Conservation (phyloP, 2,329 filamentous ascomycete genomes). For the Rhinocladiella similis region DNA sequence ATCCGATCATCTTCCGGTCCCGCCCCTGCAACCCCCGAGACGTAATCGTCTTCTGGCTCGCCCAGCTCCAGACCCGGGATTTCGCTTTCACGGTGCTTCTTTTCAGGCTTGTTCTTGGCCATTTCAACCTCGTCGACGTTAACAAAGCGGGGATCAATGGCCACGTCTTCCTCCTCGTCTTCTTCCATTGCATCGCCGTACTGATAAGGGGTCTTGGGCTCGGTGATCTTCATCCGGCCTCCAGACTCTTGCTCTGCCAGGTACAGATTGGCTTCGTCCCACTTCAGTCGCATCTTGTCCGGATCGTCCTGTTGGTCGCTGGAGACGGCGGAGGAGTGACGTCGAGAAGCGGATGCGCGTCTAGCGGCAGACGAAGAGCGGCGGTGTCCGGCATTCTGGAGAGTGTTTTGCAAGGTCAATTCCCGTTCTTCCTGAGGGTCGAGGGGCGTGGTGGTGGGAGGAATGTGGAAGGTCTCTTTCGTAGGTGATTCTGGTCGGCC, state of each 20-base stretch:
- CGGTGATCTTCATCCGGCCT: slow-evolving; percentile 96
- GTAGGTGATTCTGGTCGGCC: slow-evolving; percentile 35
- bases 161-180: slow-evolving; percentile 60
- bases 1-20: slow-evolving; percentile 46
- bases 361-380: slow-evolving; percentile 75
- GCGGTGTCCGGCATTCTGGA: slow-evolving; percentile 87
- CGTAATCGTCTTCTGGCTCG: slow-evolving; percentile 78
- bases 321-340: slow-evolving; percentile 60
- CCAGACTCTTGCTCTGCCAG: slow-evolving; percentile 94
- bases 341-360: slow-evolving; percentile 65
- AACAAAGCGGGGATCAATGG: slow-evolving; percentile 31
- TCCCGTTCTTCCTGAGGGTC: slow-evolving; percentile 70
- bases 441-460: slow-evolving; percentile 43
- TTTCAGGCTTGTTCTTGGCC: slow-evolving; percentile 44
- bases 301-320: slow-evolving; percentile 56
- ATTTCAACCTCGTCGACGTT: slow-evolving; percentile 63
- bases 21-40: slow-evolving; percentile 47
- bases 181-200: slow-evolving; percentile 87
- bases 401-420: slow-evolving; percentile 88
- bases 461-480: slow-evolving; percentile 33
- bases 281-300: slow-evolving; percentile 78
- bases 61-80: slow-evolving; percentile 91
- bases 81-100: slow-evolving; percentile 63
- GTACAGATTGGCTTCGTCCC: slow-evolving; percentile 98
- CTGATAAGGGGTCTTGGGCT: slow-evolving; percentile 96